phyloP scores from a whole-genome alignment of 2,329 filamentous ascomycete species.

The Didymellaceae sp. region DNA sequence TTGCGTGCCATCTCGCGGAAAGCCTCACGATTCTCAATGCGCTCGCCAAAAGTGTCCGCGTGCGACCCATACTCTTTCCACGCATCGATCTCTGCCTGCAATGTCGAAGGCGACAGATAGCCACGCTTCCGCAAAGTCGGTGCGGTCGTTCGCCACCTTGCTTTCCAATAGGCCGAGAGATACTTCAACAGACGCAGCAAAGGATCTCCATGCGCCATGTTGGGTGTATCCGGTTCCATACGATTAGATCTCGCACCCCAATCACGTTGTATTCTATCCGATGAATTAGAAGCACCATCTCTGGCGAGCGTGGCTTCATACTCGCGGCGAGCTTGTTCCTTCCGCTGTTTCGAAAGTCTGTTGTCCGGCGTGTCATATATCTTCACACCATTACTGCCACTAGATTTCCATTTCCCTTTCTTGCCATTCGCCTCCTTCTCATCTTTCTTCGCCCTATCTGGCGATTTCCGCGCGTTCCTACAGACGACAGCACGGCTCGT shows the following conservation, averaged over 20 bases:
- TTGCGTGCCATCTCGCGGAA: conserved; percentile 72
- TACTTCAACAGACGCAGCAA: conserved; percentile 76
- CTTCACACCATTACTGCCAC: conserved; percentile 50
- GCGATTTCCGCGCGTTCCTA: conserved; percentile 68
- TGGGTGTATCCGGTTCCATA: conserved; percentile 72
- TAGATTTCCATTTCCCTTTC: conserved; percentile 48
- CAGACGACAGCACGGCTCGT: conserved; percentile 75
- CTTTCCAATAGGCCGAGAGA: conserved; percentile 87
- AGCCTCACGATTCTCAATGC: conserved; percentile 68
- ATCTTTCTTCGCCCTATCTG: conserved; percentile 61
- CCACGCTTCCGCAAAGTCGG: conserved; percentile 88
- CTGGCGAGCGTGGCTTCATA: conserved; percentile 18
- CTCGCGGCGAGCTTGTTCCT: conserved; percentile 13
- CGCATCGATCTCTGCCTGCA: conserved; percentile 76
- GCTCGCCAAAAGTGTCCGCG: conserved; percentile 74
- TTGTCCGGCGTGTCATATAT: conserved; percentile 33
- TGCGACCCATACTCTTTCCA: conserved; percentile 70
- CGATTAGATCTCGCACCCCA: conserved; percentile 75
- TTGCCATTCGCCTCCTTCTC: conserved; percentile 51
- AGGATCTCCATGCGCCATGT: conserved; percentile 84
- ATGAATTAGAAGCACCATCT: conserved; percentile 47
- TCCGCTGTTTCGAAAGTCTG: conserved; percentile 18
- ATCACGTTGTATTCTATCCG: conserved; percentile 62
- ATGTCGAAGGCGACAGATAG: conserved; percentile 77
- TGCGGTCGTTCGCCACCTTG: conserved; percentile 76